These are phyloP conservation scores for Colletotrichum tropicicola DNA, from an alignment of 2,329 filamentous ascomycete species.

Conservation along the genomic window DNA sequence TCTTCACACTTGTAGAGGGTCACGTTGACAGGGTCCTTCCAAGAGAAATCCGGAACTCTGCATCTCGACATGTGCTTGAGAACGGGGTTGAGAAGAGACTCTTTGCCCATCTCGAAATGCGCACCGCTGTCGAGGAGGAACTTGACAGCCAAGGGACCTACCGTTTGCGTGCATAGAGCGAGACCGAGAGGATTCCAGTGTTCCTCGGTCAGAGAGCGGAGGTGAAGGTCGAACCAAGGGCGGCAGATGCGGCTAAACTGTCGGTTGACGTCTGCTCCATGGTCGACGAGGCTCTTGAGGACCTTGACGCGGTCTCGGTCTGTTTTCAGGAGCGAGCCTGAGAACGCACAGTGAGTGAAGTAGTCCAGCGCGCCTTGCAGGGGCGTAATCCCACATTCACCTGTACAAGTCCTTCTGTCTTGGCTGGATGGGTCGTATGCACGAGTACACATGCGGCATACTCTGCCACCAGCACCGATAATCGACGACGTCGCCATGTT, in stretches of 20 bases:
- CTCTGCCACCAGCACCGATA: background rate
- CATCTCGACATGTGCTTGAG: background rate
- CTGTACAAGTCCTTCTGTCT: background rate
- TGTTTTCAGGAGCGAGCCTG: background rate
- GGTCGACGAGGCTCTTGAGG: background rate
- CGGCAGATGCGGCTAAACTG: background rate
- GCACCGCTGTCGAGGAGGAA: background rate
- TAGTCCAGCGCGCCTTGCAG: slow-evolving; percentile 1
- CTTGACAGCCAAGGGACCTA: background rate
- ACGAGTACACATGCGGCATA: background rate
- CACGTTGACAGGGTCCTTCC: background rate
- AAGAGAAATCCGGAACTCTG: background rate
- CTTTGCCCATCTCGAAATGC: background rate
- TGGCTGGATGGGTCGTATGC: background rate
- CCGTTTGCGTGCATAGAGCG: background rate
- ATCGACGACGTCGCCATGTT: background rate
- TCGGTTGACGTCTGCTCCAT: background rate
- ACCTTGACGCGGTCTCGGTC: background rate
- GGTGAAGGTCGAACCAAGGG: background rate
- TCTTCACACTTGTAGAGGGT: background rate
- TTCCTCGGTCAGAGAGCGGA: background rate
- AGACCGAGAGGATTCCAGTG: slow-evolving; percentile 1
- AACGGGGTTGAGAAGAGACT: background rate
- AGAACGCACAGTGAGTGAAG: background rate
- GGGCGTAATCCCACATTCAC: background rate